Base-by-base conservation (phyloP, 2,329 filamentous ascomycete species). In the Berkeleyomyces rouxiae region DNA sequence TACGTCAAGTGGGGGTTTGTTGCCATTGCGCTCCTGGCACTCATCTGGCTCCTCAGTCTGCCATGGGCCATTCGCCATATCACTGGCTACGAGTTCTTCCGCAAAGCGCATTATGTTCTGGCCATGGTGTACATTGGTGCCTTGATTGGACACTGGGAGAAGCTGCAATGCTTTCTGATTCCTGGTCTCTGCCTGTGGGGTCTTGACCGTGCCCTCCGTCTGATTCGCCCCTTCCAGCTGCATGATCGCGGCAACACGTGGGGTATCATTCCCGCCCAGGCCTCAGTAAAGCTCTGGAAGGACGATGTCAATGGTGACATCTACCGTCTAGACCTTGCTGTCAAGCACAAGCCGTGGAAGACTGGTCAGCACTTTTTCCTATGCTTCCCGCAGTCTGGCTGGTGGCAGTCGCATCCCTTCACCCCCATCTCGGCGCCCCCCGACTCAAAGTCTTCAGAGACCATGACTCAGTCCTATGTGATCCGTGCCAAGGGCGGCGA, bases 41-140 rank as follows among this genome's bases (percentile, higher is more conserved):
- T 87, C 11, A 72, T 90, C 1, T 80, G 83, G 64, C 69, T 83
- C 4, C 74, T 87, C 61, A 84, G 83, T 64, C 78, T 77, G 0
- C 72, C 74, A 1, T 74, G 71, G 69, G 83, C 78, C 0, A 86
- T 90, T 63, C 77, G 79, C 7, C 16, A 64, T 44, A 72, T 79
- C 58, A 88, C 85, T 0, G 87, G 87, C 2, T 89, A 91, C 71
- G 87, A 90, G 68, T 83, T 86, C 72, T 90, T 90, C 76, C 79
- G 86, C 65, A 89, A 88, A 70, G 74, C 80, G 0, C 87, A 90
- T 70, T 88, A 88, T 67, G 75, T 89, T 10, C 75, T 90, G 1
- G 87, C 86, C 9, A 82, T 86, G 74, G 71, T 90, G 3, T 91
- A 88, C 71, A 80, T 90, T 10, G 87, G 85, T 3, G 86, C 85